Evolutionary conservation across 2,329 filamentous ascomycete genomes (phyloP).

Genomic region (Botrytis paeoniae): DNA sequence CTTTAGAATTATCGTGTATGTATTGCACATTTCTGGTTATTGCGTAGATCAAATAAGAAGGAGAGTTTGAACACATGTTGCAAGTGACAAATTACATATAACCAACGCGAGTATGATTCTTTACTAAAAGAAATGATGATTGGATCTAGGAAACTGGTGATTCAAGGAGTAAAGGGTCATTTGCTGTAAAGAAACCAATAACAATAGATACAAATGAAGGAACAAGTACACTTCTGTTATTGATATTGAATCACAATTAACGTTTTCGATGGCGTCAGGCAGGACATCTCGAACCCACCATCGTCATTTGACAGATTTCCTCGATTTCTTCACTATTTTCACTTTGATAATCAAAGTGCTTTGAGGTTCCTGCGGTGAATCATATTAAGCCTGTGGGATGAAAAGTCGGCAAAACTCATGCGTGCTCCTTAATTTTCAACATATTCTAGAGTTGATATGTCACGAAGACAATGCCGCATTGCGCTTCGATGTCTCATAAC

Average conservation of each 20-base stretch:
- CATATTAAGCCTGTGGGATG: background rate
- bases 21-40: conserved; percentile 9
- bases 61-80: background rate
- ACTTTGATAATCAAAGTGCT: background rate
- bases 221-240: background rate
- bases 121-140: conserved; percentile 3
- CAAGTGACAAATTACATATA: background rate
- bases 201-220: background rate
- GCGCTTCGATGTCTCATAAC: conserved; percentile 17
- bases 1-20: background rate
- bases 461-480: conserved; percentile 15
- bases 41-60: background rate
- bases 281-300: background rate
- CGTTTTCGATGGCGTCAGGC: background rate
- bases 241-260: background rate
- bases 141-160: background rate
- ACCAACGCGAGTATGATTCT: background rate
- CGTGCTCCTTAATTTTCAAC: background rate
- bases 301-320: background rate
- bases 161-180: conserved; percentile 7
- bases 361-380: background rate
- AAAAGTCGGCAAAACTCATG: background rate
- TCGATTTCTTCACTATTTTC: background rate
- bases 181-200: background rate
- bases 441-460: conserved; percentile 1